phyloP scores from a whole-genome alignment of 768 basidiomycete species.

The Sarcodon sp. region DNA sequence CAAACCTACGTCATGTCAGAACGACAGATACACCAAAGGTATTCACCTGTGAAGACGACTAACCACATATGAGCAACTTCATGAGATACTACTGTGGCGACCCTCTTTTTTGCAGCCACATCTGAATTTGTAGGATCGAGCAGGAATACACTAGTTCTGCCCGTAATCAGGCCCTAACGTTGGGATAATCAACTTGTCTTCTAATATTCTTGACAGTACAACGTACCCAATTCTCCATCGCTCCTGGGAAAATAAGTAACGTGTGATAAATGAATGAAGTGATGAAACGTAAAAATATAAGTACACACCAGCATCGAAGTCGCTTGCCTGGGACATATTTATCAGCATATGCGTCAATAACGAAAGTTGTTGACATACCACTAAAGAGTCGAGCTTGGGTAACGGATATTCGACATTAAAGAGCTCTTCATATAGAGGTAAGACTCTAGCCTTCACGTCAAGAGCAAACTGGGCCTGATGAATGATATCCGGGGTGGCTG shows the following conservation, averaged over 20 bases:
- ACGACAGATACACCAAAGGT: not conserved
- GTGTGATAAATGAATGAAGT: not conserved
- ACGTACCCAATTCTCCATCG: slow-evolving; percentile 84
- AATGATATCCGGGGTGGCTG: slow-evolving; percentile 74
- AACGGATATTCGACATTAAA: slow-evolving; percentile 90
- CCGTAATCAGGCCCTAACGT: slow-evolving; percentile 69
- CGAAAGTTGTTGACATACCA: slow-evolving; percentile 19
- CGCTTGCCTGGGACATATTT: slow-evolving; percentile 35
- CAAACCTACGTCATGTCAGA: slow-evolving; percentile 44
- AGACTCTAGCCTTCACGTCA: slow-evolving; percentile 68
- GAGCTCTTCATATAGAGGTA: slow-evolving; percentile 86
- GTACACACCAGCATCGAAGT: slow-evolving; percentile 69
- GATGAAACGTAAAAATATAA: not conserved
- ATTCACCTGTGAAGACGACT: not conserved
- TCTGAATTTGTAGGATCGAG: slow-evolving; percentile 69
- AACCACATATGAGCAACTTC: slow-evolving; percentile 82
- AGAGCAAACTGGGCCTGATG: slow-evolving; percentile 79
- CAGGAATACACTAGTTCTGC: slow-evolving; percentile 70
- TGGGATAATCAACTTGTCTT: not conserved
- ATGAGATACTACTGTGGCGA: slow-evolving; percentile 70
- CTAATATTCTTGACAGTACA: not conserved
- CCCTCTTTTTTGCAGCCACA: slow-evolving; percentile 62
- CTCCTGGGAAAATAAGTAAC: slow-evolving; percentile 24
- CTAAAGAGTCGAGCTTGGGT: slow-evolving; percentile 89
- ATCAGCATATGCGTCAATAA: not conserved